Conservation (phyloP, 164 flowering plant species). For the grape (Vitis vinifera) region ASM3070453v1 NC_081811.1:7314501-7315000, state of each 20-base stretch:
- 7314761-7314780: constrained; percentile 50
- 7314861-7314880: constrained; percentile 36
- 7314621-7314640: constrained; percentile 23
- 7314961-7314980: constrained; percentile 49
- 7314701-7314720: constrained; percentile 40
- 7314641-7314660: constrained; percentile 25
- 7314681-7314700: constrained; percentile 43
- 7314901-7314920: constrained; percentile 45
- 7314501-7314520: constrained; percentile 12
- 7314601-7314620: constrained; percentile 39
- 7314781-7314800: constrained; percentile 50
- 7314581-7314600: constrained; percentile 53
- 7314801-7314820: constrained; percentile 43
- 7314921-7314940: constrained; percentile 64
- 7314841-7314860: constrained; percentile 40
- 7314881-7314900: constrained; percentile 28
- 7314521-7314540: constrained; percentile 37
- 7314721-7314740: constrained; percentile 42
- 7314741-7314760: constrained; percentile 48
- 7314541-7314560: constrained; percentile 51
- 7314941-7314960: constrained; percentile 58
- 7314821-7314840: constrained; percentile 55
- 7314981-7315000: constrained; percentile 45
- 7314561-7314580: constrained; percentile 51
- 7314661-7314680: constrained; percentile 30